Evolutionary conservation across 1,284 basidiomycete species (phyloP), one percentile per base, ranked within the genome.

Genomic region (Ceratobasidium sp.): DNA sequence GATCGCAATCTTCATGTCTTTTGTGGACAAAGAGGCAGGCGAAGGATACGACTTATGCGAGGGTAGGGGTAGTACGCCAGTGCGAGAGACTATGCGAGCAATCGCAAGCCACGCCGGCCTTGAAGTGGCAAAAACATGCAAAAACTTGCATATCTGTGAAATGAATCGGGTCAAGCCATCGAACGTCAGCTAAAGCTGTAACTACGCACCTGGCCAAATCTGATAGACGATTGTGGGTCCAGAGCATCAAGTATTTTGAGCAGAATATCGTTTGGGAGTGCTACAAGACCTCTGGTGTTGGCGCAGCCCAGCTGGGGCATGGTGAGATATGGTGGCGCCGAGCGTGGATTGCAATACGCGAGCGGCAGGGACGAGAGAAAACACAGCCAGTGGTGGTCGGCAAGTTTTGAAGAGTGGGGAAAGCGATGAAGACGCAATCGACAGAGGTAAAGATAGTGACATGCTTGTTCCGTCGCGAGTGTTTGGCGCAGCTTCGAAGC

Each of bases 401-500:
- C 56, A 33, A 60, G 54, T 33, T 73, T 63, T 73, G 71, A 54
- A 63, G 50, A 47, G 50, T 33, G 71, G 59, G 71, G 71, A 54
- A 47, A 47, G 71, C 54, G 71, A n/a, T 73, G 59, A 73, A 73
- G 59, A 41, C 36, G 71, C 71, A 44, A 53, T 53, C 60, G 41
- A 47, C 2, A 2, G 27, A 73, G 71, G 63, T 64, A 73, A 63
- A 73, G 71, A 62, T 29, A 29, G 17, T 24, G 48, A 24, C 71
- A 73, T 73, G 71, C 71, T 73, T 63, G 71, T 73, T 73, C 71
- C 59, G 59, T 73, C 60, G 71, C 50, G 33, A 51, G 57, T 54
- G 17, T 59, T 63, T 73, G 69, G 69, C 60, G 71, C 71, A 63
- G 44, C 51, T 44, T 64, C 50, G 71, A 64, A 73, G 71, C 71